Percentiles rank a stretch among this genome's conserved stretches.
Evolutionary conservation across 495 filamentous ascomycete genomes (phyloP).

Genomic region (Penicillium diatomitis): DNA sequence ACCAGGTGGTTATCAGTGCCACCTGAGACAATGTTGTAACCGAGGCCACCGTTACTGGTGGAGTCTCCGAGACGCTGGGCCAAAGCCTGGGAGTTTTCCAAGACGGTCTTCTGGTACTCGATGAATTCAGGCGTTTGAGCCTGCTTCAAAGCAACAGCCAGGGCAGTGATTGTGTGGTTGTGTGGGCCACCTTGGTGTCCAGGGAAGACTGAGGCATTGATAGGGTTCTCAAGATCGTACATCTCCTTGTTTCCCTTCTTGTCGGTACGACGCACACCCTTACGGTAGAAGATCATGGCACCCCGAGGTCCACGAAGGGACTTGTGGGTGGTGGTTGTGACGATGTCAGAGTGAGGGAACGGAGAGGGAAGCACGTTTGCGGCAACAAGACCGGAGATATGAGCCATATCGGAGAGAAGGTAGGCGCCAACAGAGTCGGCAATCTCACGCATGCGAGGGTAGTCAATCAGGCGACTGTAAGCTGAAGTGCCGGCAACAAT

Average conservation of each 20-base stretch:
- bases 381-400: slow-evolving; percentile 90
- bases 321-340: slow-evolving; percentile 98
- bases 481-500: slow-evolving; percentile 92
- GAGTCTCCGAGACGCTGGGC: slow-evolving; percentile 62
- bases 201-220: slow-evolving; percentile 97
- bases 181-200: slow-evolving; percentile 97
- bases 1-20: slow-evolving; percentile 97
- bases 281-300: slow-evolving; percentile 97
- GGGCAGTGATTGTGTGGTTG: slow-evolving; percentile 96
- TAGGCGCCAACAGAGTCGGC: slow-evolving; percentile 87
- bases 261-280: slow-evolving; percentile 75
- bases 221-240: slow-evolving; percentile 88
- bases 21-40: slow-evolving; percentile 84
- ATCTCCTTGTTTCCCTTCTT: slow-evolving; percentile 78
- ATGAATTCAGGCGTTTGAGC: slow-evolving; percentile 83
- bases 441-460: slow-evolving; percentile 76
- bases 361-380: slow-evolving; percentile 82
- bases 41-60: slow-evolving; percentile 65
- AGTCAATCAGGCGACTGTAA: slow-evolving; percentile 92
- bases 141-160: slow-evolving; percentile 89
- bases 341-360: slow-evolving; percentile 84
- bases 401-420: slow-evolving; percentile 92
- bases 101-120: slow-evolving; percentile 78
- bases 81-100: slow-evolving; percentile 81
- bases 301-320: slow-evolving; percentile 89